Evolutionary conservation across 2,329 filamentous ascomycete species (phyloP), one percentile per base, ranked within the genome.

Genomic region (Ophiostoma pallidulum): DNA sequence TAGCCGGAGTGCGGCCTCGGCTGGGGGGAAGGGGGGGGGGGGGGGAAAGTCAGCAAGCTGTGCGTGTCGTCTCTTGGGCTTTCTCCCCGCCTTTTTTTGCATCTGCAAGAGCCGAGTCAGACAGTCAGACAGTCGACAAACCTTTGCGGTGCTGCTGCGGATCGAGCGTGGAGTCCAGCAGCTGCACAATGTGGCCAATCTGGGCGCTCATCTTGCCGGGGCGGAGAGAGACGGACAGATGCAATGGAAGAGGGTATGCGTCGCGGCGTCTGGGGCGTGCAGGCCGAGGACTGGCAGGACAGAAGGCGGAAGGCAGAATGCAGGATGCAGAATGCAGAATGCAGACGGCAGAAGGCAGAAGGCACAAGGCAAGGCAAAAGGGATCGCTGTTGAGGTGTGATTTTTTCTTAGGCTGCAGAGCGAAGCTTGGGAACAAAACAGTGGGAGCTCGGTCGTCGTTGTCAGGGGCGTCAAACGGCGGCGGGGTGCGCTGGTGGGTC

Each of bases 141-240:
- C 91, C 91, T 82, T 94, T 84, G 66, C 88, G 90, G 66, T 91
- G 88, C 66, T 91, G 82, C 54, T 77, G 73, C 16, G 88, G 88
- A 67, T 96, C 87, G 60, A 97, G 77, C 59, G 89, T 97, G 59
- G 88, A 87, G 67, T 94, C 79, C 54, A 98, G 81, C 65, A 97
- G 77, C 74, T 88, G 80, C 54, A 88, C 84, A 65, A 96, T 72
- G 51, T 69, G 67, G 57, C 68, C 69, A 60, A 78, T 70, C 56
- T 77, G 69, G 56, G 73, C 68, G 61, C 75, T 73, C 76, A 80
- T 80, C 61, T 56, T 73, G 62, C 51, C 45, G 51, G 47, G 26
- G 24, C 14, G 6, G 32, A 19, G 39, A n/a, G 22, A 5, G 24
- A 43, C 32, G 37, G 37, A 28, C 5, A 29, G 32, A 28, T 26